A percentile compares a stretch with the other conserved stretches of the same genome.
Evolutionary conservation across 305 asterid genomes (phyloP).

Genomic region (Fraxinus latifolia): DNA sequence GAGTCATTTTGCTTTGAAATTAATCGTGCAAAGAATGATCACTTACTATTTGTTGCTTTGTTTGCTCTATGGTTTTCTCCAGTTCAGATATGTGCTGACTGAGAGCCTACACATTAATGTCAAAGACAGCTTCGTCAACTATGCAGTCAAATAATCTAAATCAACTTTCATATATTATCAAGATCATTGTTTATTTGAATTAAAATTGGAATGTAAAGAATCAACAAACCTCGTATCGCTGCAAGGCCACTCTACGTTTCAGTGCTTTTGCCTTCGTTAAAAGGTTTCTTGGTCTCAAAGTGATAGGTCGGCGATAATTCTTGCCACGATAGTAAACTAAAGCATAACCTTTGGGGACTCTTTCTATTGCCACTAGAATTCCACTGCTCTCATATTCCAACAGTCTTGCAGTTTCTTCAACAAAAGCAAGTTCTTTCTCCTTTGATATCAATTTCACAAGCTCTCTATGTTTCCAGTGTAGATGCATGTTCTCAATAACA

Average conservation of each 20-base stretch:
- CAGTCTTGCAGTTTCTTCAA: slow-evolving; percentile 89
- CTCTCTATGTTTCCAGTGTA: slow-evolving; percentile 98
- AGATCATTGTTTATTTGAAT: slow-evolving; percentile 12
- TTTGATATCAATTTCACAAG: slow-evolving; percentile 91
- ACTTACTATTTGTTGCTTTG: slow-evolving; percentile 69
- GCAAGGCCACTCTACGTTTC: slow-evolving; percentile 93
- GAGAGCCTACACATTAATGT: slow-evolving; percentile 62
- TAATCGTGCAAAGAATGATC: slow-evolving; percentile 15
- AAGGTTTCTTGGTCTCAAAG: slow-evolving; percentile 92
- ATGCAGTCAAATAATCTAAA: background rate
- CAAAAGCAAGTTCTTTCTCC: slow-evolving; percentile 73
- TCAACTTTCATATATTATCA: background rate
- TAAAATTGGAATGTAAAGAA: slow-evolving; percentile 22
- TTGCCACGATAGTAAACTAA: slow-evolving; percentile 94
- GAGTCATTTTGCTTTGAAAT: background rate
- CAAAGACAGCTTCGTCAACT: slow-evolving; percentile 17
- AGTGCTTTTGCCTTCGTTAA: slow-evolving; percentile 95
- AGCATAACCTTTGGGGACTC: slow-evolving; percentile 84
- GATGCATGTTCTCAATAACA: slow-evolving; percentile 98
- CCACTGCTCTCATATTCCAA: slow-evolving; percentile 98
- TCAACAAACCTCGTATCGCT: slow-evolving; percentile 78
- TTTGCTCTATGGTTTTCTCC: slow-evolving; percentile 74
- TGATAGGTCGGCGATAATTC: slow-evolving; percentile 80
- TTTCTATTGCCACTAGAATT: slow-evolving; percentile 73
- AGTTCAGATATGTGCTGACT: slow-evolving; percentile 89